Evolutionary conservation across 106 monocot species (phyloP).

Genomic region (Triglochin maritima): DNA sequence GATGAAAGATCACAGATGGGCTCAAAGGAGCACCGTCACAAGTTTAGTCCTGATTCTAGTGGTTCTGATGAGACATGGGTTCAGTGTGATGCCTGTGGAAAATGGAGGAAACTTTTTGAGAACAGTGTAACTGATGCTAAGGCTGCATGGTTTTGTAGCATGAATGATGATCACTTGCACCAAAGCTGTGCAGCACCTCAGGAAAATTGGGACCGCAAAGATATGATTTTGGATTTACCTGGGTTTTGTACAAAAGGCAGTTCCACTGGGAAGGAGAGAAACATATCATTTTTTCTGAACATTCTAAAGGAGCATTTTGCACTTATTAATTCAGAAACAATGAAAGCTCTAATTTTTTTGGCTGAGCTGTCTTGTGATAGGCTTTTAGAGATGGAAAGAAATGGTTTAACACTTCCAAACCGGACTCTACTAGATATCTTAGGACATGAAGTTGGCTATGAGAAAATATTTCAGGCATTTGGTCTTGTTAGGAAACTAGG

Average conservation of each 20-base stretch:
- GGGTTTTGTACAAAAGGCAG: constrained; percentile 82
- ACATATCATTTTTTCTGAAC: constrained; percentile 60
- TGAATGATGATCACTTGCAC: constrained; percentile 56
- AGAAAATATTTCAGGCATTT: constrained; percentile 80
- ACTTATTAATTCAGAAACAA: constrained; percentile 47
- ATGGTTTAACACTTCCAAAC: constrained; percentile 55
- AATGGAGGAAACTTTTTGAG: constrained; percentile 69
- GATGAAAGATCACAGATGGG: constrained; percentile 2
- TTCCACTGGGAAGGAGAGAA: constrained; percentile 47
- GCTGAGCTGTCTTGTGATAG: constrained; percentile 49
- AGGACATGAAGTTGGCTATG: constrained; percentile 31
- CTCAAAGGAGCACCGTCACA: constrained; percentile 23
- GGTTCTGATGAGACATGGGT: constrained; percentile 72
- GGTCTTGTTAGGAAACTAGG: constrained; percentile 68
- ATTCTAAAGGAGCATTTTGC: constrained; percentile 64
- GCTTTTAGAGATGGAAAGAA: constrained; percentile 58
- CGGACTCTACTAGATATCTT: constrained; percentile 9
- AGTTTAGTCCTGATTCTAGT: constrained; percentile 8
- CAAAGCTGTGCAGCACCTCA: constrained; percentile 65
- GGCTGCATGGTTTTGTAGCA: constrained; percentile 87
- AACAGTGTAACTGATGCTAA: constrained; percentile 37
- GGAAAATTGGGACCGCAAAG: constrained; percentile 59
- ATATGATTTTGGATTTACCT: constrained; percentile 68
- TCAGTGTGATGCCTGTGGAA: constrained; percentile 95
- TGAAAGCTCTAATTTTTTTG: constrained; percentile 75